Conservation (phyloP, 768 basidiomycete species). For the Scleroderma bovista region DNA sequence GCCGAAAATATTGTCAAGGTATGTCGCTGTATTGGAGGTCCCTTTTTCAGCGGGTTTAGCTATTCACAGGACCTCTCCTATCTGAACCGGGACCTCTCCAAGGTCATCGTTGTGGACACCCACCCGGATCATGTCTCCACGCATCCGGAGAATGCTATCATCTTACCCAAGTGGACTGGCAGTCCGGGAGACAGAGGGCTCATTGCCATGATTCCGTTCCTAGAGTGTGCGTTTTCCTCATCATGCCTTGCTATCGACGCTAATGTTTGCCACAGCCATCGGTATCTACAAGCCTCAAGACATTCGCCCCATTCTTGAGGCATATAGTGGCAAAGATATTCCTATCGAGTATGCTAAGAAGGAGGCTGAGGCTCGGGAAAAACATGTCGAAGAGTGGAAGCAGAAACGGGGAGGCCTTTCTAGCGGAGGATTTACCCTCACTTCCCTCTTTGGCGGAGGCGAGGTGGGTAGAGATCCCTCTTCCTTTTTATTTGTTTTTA, state of each 20-base stretch:
- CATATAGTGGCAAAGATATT: conserved; percentile 85
- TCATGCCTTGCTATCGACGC: background rate
- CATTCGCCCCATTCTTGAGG: conserved; percentile 80
- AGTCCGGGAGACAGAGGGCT: conserved; percentile 70
- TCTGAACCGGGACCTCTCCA: conserved; percentile 88
- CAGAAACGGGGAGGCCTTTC: conserved; percentile 34
- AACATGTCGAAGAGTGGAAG: conserved; percentile 81
- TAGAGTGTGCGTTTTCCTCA: conserved; percentile 65
- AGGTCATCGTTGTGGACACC: conserved; percentile 85
- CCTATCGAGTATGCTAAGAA: conserved; percentile 83
- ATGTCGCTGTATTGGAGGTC: background rate
- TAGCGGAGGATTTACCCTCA: conserved; percentile 39
- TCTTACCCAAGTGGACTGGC: conserved; percentile 84
- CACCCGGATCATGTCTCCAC: conserved; percentile 68
- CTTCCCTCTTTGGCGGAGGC: conserved; percentile 36
- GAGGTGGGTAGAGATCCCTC: conserved; percentile 21
- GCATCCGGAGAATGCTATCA: conserved; percentile 86
- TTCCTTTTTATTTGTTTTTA: background rate
- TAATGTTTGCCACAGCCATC: conserved; percentile 52
- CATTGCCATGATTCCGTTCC: conserved; percentile 92
- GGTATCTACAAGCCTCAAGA: conserved; percentile 87
- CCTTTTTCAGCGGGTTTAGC: background rate
- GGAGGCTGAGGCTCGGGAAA: conserved; percentile 77
- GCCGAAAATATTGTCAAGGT: conserved; percentile 87
- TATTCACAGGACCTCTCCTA: conserved; percentile 75